Base-by-base conservation (phyloP, 306 rosid species). In the Quercus suber region DNA sequence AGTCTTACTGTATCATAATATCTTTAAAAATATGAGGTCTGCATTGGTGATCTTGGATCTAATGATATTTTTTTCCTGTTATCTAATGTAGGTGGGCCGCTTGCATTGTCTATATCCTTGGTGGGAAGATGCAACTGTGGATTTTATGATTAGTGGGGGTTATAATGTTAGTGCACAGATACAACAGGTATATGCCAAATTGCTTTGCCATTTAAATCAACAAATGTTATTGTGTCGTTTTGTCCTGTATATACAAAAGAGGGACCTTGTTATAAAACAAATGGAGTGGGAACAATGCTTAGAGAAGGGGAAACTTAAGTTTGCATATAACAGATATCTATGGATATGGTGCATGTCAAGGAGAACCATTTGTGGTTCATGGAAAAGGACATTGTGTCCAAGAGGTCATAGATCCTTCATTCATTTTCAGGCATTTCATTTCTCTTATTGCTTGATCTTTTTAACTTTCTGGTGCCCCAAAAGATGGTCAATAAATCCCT, bases 121-220 rank as follows among this genome's bases (percentile, higher is more conserved):
- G 96, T 90, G 98, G 97, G 92, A 90, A 78, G 96, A 95, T 84
- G 93, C 96, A 65, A 82, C 93, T 6, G 97, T 92, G 69, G 89
- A 84, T 84, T 95, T 95, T 78, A 91, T 91, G 98, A 85, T 84
- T 55, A 91, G 92, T 78, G 99, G 99, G 31, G 97, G 97, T 69
- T 95, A 95, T 76, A 88, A 85, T 61, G 93, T 92, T 76, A 53
- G 82, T 55, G 27, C 88, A 70, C 87, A 83, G 81, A 92, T 92
- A 49, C 73, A 74, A 80, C 81, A 88, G 99, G 97, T 92, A 85
- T 52, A 58, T 75, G 30, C 41, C 45, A 80, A 56, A 13, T 76
- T 76, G 6, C 11, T 31, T 33, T 56, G 17, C 33, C 71, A 12
- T 27, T 28, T 11, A 25, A 45, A 15, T 77, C 45, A 18, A 61